phyloP scores from a whole-genome alignment of 139 green algal species.

The Eudorina sp. region DNA sequence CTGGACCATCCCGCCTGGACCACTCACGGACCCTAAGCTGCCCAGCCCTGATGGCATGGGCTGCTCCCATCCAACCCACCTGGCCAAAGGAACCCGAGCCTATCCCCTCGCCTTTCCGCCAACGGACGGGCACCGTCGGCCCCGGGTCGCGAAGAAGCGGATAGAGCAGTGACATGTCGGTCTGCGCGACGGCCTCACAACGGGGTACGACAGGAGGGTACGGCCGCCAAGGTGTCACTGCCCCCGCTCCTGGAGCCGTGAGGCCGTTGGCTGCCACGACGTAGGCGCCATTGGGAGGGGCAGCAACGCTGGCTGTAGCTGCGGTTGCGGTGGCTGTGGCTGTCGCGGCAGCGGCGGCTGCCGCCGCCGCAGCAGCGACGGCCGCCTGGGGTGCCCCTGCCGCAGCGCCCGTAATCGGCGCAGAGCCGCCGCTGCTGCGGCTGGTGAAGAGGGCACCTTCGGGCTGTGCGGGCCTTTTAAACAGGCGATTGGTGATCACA shows the following conservation, averaged over 20 bases:
- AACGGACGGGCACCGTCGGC: slow-evolving; percentile 54
- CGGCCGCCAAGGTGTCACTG: background rate
- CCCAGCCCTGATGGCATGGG: no score
- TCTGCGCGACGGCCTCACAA: slow-evolving; percentile 27
- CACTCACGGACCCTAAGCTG: no score
- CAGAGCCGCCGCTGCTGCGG: background rate
- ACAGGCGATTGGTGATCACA: background rate
- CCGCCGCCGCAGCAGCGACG: background rate
- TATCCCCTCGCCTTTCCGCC: slow-evolving; percentile 66
- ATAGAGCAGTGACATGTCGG: slow-evolving; percentile 19
- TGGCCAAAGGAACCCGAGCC: slow-evolving; percentile 64
- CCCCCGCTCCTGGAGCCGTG: background rate
- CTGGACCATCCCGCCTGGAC: no score
- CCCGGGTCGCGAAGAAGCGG: slow-evolving; percentile 20
- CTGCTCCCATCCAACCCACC: slow-evolving; percentile 33
- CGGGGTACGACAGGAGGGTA: background rate
- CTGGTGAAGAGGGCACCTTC: background rate
- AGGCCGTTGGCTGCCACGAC: background rate
- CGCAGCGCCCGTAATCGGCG: background rate
- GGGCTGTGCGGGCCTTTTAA: background rate
- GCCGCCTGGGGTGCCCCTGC: background rate
- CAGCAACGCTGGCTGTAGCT: background rate
- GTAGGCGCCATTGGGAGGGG: background rate
- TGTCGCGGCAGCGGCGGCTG: background rate
- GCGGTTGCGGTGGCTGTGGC: background rate